Base-by-base conservation (phyloP, 202 grass and related monocot genomes). In the Bolboschoenoplectus hybrid region DNA sequence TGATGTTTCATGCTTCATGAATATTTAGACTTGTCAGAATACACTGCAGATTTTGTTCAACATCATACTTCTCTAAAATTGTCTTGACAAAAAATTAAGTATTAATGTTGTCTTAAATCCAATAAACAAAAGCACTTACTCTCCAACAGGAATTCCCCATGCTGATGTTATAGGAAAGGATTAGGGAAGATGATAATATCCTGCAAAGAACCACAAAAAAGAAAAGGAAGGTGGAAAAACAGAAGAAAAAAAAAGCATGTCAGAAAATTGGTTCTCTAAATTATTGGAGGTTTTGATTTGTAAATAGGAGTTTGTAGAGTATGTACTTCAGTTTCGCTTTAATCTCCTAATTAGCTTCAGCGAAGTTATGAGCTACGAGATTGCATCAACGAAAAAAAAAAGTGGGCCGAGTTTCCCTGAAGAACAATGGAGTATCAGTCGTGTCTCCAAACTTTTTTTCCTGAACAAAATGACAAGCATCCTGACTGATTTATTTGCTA, bases 91-190 rank as follows among this genome's bases (percentile, higher is more conserved):
- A 7, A 71, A 45, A 71, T 26, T 26, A 26, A 44, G 40, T 19
- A n/a, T 38, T 12, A 49, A 3, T 75, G 50, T 55, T 52, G 14
- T 40, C 34, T 79, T 57, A 57, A 79, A 58, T 40, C 13, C 6
- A n/a, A n/a, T 7, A 79, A 77, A 38, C 14, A 79, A 9, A n/a
- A 40, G 53, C 32, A 17, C 74, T 79, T 79, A 79, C 52, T 79
- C 14, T 79, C 51, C 50, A 58, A 52, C 52, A 79, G 51, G 7
- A 57, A 79, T 79, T 79, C 3, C 74, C 74, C 74, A 79, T 79
- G 51, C 50, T 41, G 34, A 17, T 49, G 70, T 49, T 49, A 7
- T 12, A 74, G 7, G 44, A 20, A 26, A n/a, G 10, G 7, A 74
- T 49, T 10, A 19, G 19, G 26, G 1, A 2, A 9, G 69, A 9